Evolutionary conservation across 169 alveolate species (phyloP).

Genomic region (Plasmodium cynomolgi): DNA sequence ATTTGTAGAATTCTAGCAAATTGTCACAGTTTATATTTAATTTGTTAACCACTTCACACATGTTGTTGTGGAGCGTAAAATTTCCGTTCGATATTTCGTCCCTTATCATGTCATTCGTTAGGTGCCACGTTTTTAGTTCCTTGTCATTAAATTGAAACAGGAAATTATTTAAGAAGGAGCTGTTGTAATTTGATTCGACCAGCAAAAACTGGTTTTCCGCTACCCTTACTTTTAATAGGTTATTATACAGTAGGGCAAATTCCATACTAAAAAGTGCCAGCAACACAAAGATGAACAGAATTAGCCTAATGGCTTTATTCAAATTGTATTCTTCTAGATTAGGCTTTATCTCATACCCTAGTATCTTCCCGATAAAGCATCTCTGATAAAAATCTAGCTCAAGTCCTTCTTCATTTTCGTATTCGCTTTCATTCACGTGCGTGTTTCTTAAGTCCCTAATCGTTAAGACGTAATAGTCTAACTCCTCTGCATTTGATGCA

Average conservation of each 20-base stretch:
- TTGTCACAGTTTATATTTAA: constrained; percentile 22
- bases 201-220: constrained; percentile 26
- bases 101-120: constrained; percentile 49
- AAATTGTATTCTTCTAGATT: constrained; percentile 47
- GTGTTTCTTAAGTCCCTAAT: constrained; percentile 23
- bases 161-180: constrained; percentile 15
- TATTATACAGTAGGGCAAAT: constrained; percentile 58
- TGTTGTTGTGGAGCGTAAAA: constrained; percentile 22
- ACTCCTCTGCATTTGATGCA: constrained; percentile 27
- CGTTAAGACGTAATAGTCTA: constrained; percentile 50
- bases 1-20: constrained; percentile 11
- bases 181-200: constrained; percentile 41
- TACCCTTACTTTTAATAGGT: constrained; percentile 36
- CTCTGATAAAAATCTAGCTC: constrained; percentile 11
- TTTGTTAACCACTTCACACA: constrained; percentile 37
- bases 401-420: not conserved
- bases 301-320: constrained; percentile 31
- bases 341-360: constrained; percentile 68
- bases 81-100: constrained; percentile 46
- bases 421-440: constrained; percentile 23
- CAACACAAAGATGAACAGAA: constrained; percentile 37
- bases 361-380: constrained; percentile 37
- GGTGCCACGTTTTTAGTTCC: constrained; percentile 8
- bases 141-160: constrained; percentile 46
- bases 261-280: constrained; percentile 51